Percentiles rank a stretch among this genome's conserved stretches.
These are phyloP conservation scores for Phytophthora brassicae DNA, from an alignment of 352 stramenopile genomes.

Conservation along the genomic window DNA sequence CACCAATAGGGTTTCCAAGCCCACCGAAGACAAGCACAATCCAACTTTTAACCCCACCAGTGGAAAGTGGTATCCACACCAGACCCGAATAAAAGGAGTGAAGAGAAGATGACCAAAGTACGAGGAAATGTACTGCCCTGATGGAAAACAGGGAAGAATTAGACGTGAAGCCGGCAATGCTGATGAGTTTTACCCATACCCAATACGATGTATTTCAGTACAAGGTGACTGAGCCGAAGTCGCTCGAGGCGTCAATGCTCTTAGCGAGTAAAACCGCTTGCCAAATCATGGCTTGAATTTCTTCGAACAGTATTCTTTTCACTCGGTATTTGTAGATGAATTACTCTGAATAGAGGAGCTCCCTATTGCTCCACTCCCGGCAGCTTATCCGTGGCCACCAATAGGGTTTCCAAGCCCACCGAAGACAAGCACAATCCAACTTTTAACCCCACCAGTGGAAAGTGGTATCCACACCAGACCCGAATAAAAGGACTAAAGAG, in stretches of 20 bases:
- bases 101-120: neutral
- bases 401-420: conserved; percentile 11
- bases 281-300: neutral
- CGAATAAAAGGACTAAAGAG: neutral
- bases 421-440: neutral
- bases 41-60: neutral
- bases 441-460: neutral
- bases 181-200: conserved; percentile 18
- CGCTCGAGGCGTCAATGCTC: conserved; percentile 10
- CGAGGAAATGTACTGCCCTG: neutral
- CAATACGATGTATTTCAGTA: conserved; percentile 34
- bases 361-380: neutral
- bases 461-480: neutral
- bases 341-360: neutral
- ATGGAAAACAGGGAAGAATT: neutral
- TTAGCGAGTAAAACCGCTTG: neutral
- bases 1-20: conserved; percentile 15
- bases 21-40: neutral
- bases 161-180: conserved; percentile 10
- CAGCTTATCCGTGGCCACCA: conserved; percentile 24
- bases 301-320: neutral
- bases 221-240: conserved; percentile 13
- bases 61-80: neutral
- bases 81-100: neutral
- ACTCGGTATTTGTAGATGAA: neutral